Conservation (phyloP, 371 early-diverging fungal species). For the Coemansia sp. region DNA sequence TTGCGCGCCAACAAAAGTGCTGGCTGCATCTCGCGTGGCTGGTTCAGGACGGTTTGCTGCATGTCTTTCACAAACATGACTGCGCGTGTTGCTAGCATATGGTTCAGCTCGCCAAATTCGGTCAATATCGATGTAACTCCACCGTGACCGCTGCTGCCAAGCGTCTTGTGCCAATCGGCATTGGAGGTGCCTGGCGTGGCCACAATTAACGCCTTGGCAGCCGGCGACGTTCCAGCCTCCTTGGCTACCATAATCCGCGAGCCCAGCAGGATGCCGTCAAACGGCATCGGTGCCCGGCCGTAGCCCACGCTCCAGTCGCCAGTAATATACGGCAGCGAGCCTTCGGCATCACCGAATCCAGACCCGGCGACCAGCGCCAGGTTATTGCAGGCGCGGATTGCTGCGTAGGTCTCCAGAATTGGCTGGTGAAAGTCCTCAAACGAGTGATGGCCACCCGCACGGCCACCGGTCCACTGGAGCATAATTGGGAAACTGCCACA, state of each 20-base stretch:
- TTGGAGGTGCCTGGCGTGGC: conserved; percentile 85
- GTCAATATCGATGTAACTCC: conserved; percentile 89
- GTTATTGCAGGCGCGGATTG: conserved; percentile 81
- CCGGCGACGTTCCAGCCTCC: conserved; percentile 67
- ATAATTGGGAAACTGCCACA: conserved; percentile 86
- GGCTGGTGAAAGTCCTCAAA: too few species aligned
- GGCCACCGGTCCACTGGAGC: conserved; percentile 95
- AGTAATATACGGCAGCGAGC: conserved; percentile 1
- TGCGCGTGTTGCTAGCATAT: too few species aligned
- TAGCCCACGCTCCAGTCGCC: too few species aligned
- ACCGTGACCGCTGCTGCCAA: conserved; percentile 81
- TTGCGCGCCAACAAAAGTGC: conserved; percentile 60
- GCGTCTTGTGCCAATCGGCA: conserved; percentile 86
- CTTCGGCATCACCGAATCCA: conserved; percentile 20
- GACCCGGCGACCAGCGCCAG: conserved; percentile 69
- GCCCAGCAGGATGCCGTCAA: not conserved
- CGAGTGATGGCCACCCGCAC: conserved; percentile 66
- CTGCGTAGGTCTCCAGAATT: conserved; percentile 33
- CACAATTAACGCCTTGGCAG: conserved; percentile 66
- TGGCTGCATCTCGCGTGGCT: conserved; percentile 81
- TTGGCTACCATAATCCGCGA: conserved; percentile 94
- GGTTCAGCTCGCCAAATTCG: conserved; percentile 92
- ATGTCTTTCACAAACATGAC: too few species aligned
- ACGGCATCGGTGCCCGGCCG: too few species aligned
- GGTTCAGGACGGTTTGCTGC: too few species aligned